phyloP scores from a whole-genome alignment of 2,329 filamentous ascomycete species.

The Claviceps arundinis region DNA sequence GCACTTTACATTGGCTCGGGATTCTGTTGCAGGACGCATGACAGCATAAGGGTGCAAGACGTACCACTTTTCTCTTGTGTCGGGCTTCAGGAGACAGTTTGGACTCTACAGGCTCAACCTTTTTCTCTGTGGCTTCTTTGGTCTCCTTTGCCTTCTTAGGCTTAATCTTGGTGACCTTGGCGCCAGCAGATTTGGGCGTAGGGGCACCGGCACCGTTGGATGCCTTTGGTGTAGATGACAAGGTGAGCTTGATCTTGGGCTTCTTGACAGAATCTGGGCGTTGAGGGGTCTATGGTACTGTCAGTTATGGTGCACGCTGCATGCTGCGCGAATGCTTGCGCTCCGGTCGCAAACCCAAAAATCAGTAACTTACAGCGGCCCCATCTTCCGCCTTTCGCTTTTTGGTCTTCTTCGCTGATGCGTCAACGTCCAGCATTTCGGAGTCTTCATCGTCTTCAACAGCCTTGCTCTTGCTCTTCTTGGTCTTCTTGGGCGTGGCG shows the following conservation, averaged over 20 bases:
- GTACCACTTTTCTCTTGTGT: slow-evolving; percentile 44
- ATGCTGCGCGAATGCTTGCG: too few relatives aligned
- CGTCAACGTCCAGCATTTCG: slow-evolving; percentile 50
- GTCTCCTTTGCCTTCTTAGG: slow-evolving; percentile 46
- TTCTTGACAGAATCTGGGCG: slow-evolving; percentile 52
- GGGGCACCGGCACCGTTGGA: slow-evolving; percentile 40
- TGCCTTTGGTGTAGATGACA: slow-evolving; percentile 54
- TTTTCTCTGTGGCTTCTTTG: slow-evolving; percentile 43
- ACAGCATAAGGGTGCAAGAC: slow-evolving; percentile 9
- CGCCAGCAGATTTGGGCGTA: slow-evolving; percentile 38
- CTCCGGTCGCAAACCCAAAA: background rate
- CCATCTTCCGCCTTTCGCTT: slow-evolving; percentile 85
- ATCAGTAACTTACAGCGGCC: slow-evolving; percentile 30
- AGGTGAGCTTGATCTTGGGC: slow-evolving; percentile 52
- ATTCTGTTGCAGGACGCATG: background rate
- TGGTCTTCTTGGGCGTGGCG: slow-evolving; percentile 26
- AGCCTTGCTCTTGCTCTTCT: slow-evolving; percentile 36
- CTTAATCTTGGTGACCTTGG: slow-evolving; percentile 42
- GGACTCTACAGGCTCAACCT: slow-evolving; percentile 41
- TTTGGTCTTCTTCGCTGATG: slow-evolving; percentile 46
- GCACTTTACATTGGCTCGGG: background rate
- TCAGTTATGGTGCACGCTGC: background rate
- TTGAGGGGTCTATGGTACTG: slow-evolving; percentile 36
- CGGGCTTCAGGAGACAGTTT: slow-evolving; percentile 46
- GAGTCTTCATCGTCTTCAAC: slow-evolving; percentile 43